Evolutionary conservation across 2,329 filamentous ascomycete species (phyloP).

Genomic region (Ophiognomonia clavigignenti-juglandacearum): DNA sequence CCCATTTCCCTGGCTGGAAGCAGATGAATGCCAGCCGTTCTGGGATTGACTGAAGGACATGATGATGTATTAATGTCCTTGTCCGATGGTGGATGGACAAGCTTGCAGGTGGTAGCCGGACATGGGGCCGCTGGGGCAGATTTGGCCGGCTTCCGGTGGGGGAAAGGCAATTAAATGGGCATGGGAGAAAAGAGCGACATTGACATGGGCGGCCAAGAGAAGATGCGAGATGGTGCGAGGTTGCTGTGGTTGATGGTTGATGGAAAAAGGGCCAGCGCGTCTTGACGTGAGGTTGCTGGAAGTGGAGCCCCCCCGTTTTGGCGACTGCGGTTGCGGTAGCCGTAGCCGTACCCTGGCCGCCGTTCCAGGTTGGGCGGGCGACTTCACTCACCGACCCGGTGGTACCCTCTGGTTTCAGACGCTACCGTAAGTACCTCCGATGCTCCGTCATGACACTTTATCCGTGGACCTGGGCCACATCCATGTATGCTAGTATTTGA

Average conservation of each 20-base stretch:
- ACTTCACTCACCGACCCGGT: too few relatives aligned
- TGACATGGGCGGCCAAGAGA: slow-evolving; percentile 42
- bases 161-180: slow-evolving; percentile 41
- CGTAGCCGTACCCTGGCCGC: too few relatives aligned
- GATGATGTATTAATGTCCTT: too few relatives aligned
- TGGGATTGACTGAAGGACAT: slow-evolving; percentile 67
- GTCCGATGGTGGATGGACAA: slow-evolving; percentile 44
- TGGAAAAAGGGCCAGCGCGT: slow-evolving; percentile 45
- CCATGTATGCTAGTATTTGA: too few relatives aligned
- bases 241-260: slow-evolving; percentile 40
- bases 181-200: slow-evolving; percentile 47
- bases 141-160: slow-evolving; percentile 42
- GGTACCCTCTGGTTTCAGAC: too few relatives aligned
- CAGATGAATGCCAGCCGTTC: slow-evolving; percentile 59
- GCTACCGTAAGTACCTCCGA: too few relatives aligned
- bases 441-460: too few relatives aligned
- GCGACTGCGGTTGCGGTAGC: too few relatives aligned
- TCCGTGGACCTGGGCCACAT: too few relatives aligned
- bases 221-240: slow-evolving; percentile 33
- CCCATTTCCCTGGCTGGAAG: slow-evolving; percentile 42
- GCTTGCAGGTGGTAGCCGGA: slow-evolving; percentile 35
- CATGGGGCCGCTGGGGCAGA: slow-evolving; percentile 52
- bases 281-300: slow-evolving; percentile 54
- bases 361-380: too few relatives aligned
- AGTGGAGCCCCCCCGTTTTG: slow-evolving; percentile 23